Evolutionary conservation across 352 stramenopile species (phyloP).

Genomic region (Phytophthora brassicae): DNA sequence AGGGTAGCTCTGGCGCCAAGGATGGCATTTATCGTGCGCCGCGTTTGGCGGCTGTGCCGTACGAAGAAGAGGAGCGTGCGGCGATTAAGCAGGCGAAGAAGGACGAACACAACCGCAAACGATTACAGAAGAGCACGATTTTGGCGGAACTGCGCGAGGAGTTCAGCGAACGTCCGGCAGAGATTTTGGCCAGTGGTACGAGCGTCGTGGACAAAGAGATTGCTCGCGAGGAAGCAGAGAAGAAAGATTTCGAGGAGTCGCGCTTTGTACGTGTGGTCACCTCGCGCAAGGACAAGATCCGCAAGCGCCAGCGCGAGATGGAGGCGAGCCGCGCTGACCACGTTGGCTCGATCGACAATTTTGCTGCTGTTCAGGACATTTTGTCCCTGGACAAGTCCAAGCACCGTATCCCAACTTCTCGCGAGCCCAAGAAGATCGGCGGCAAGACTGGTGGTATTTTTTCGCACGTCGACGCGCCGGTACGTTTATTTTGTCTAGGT

Average conservation of each 20-base stretch:
- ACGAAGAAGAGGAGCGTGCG: constrained; percentile 83
- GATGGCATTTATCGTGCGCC: constrained; percentile 79
- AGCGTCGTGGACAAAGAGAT: constrained; percentile 81
- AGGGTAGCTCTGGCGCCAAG: constrained; percentile 36
- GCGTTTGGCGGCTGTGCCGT: constrained; percentile 75
- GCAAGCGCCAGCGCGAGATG: constrained; percentile 82
- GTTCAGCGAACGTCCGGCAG: constrained; percentile 78
- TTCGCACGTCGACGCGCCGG: constrained; percentile 66
- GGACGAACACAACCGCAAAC: constrained; percentile 78
- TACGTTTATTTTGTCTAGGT: constrained; percentile 22
- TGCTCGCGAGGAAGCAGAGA: constrained; percentile 78
- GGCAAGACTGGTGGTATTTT: constrained; percentile 87
- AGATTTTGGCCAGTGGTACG: constrained; percentile 65
- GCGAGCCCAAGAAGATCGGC: constrained; percentile 53
- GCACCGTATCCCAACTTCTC: constrained; percentile 56
- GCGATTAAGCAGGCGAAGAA: constrained; percentile 81
- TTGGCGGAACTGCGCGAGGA: constrained; percentile 84
- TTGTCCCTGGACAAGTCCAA: constrained; percentile 74
- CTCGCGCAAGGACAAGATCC: constrained; percentile 87
- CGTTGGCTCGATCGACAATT: constrained; percentile 87
- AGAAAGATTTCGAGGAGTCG: constrained; percentile 84
- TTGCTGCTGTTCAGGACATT: constrained; percentile 79
- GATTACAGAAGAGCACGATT: constrained; percentile 84
- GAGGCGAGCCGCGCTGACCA: constrained; percentile 72
- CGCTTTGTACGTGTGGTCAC: constrained; percentile 86